Evolutionary conservation across 2,329 filamentous ascomycete species (phyloP), one percentile per base, ranked within the genome.

Genomic region (Albifimbria verrucaria): DNA sequence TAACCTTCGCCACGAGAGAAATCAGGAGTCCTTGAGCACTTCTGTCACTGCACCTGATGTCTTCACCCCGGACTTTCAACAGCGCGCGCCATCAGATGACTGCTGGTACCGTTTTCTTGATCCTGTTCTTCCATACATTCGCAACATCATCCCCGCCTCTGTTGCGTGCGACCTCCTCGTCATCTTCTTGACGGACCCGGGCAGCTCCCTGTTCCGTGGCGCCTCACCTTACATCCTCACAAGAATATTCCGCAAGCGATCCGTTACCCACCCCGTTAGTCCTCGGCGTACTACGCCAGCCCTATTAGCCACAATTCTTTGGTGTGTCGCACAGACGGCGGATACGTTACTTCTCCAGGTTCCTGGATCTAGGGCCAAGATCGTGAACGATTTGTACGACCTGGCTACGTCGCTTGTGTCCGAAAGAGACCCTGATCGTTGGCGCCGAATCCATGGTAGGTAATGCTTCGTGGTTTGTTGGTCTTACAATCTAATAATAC

Each of bases 141-240:
- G 66, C 21, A 65, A 68, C 43, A 71, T 75, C 45, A 65, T 78
- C 42, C 65, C 70, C 2, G 65, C 68, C 2, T 67, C 68, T 2
- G 64, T 77, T 2, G 77, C 76, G 1, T 77, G 73, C 49, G 72
- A 78, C 23, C 67, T 80, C 12, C 65, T 80, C 2, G 76, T 79
- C 48, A 68, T 77, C 1, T 80, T 76, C 56, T 70, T 80, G 53
- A 72, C 71, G 11, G 74, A 76, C 23, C 70, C 74, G 0, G 73
- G 72, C 3, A 74, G 67, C 50, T 74, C 72, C 3, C 62, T 75
- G 0, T 75, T 77, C 53, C 69, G 72, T 15, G 72, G 68, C 36
- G 70, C 73, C 0, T 79, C 76, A 4, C 76, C 77, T 0, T 78
- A 78, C 53, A 72, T 79, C 17, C 65, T 79, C 20, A 75, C 74